phyloP scores from a whole-genome alignment of 805 yeast species.

The Wickerhamiella cacticola region DNA sequence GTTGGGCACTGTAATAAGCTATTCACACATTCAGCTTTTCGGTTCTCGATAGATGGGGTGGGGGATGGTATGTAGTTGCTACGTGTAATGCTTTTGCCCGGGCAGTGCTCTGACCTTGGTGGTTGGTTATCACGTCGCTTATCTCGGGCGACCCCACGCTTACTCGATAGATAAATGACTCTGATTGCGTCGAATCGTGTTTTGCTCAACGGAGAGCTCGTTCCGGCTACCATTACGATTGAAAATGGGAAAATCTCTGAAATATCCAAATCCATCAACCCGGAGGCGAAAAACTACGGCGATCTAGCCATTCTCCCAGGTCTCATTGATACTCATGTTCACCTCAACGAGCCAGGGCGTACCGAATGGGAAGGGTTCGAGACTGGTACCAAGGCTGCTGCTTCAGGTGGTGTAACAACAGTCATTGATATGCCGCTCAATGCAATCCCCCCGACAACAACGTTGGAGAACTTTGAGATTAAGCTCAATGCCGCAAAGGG shows the following conservation, averaged over 20 bases:
- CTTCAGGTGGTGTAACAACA: conserved; percentile 92
- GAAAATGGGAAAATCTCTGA: conserved; percentile 48
- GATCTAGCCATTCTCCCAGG: conserved; percentile 74
- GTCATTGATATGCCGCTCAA: conserved; percentile 93
- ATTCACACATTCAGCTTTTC: no score
- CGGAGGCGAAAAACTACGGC: conserved; percentile 40
- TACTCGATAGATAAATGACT: conserved; percentile 1
- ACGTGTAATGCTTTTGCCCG: no score
- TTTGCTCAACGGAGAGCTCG: conserved; percentile 20
- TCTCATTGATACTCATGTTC: conserved; percentile 86
- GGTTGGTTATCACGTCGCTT: background rate
- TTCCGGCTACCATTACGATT: conserved; percentile 25
- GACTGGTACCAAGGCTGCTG: conserved; percentile 92
- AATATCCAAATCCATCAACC: conserved; percentile 27
- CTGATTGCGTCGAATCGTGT: conserved; percentile 20
- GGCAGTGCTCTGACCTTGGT: no score
- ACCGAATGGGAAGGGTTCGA: conserved; percentile 98
- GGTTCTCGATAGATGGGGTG: no score
- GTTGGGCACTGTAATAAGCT: no score
- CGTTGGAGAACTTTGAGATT: conserved; percentile 56
- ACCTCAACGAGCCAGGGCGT: conserved; percentile 92
- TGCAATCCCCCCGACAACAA: conserved; percentile 93
- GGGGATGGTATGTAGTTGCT: no score
- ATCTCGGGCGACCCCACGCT: background rate
- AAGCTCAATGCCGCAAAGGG: conserved; percentile 69